phyloP scores from a whole-genome alignment of 2,329 filamentous ascomycete genomes.

The Ilyonectria mors-panacis region DNA sequence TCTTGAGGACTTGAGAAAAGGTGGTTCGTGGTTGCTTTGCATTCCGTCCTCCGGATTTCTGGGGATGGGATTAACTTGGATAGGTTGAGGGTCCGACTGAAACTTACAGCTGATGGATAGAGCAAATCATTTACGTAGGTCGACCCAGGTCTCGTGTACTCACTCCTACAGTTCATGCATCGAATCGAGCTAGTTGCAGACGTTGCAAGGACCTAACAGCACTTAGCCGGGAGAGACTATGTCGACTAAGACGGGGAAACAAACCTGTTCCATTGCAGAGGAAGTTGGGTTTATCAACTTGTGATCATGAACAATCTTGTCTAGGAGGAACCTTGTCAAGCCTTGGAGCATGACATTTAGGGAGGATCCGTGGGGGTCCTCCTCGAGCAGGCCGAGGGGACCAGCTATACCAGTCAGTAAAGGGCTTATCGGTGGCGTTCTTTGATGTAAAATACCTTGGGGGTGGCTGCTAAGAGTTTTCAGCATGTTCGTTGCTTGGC shows the following conservation, averaged over 20 bases:
- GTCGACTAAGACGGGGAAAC: not conserved
- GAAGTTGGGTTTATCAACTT: slow-evolving; percentile 75
- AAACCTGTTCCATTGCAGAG: slow-evolving; percentile 78
- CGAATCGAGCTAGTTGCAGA: slow-evolving; percentile 81
- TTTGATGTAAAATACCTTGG: slow-evolving; percentile 67
- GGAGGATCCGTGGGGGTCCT: slow-evolving; percentile 80
- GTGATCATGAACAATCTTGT: slow-evolving; percentile 84
- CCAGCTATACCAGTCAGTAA: slow-evolving; percentile 65
- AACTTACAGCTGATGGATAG: slow-evolving; percentile 72
- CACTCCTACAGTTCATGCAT: slow-evolving; percentile 89
- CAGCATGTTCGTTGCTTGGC: slow-evolving; percentile 94
- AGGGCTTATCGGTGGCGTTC: not conserved
- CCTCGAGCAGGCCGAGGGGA: slow-evolving; percentile 86
- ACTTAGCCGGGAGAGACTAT: not conserved
- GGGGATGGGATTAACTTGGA: slow-evolving; percentile 21
- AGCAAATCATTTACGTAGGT: slow-evolving; percentile 89
- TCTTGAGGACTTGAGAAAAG: slow-evolving; percentile 94
- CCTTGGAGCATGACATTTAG: slow-evolving; percentile 88
- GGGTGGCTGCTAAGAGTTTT: slow-evolving; percentile 89
- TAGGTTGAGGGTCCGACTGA: not conserved
- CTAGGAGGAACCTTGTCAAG: slow-evolving; percentile 87
- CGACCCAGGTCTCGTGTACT: slow-evolving; percentile 84
- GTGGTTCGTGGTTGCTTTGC: slow-evolving; percentile 69
- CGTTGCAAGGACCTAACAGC: slow-evolving; percentile 72
- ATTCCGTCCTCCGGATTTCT: slow-evolving; percentile 66